These are phyloP conservation scores for Linum lewisii DNA, from an alignment of 345 rosid species.

Conservation along the genomic window DNA sequence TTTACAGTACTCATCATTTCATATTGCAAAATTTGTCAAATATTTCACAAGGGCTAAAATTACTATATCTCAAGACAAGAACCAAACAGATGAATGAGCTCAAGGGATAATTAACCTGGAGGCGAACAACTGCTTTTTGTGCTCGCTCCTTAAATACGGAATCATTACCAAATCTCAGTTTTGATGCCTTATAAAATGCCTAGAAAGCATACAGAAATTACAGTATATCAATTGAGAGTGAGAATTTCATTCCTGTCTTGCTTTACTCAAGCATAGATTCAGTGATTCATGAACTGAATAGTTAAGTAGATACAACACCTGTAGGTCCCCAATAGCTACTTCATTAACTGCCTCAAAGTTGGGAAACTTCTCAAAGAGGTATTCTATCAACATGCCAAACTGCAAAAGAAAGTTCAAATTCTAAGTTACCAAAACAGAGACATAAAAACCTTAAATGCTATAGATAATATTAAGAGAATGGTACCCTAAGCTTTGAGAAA, in stretches of 20 bases:
- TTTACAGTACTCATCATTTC: not conserved
- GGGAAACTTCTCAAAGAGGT: conserved; percentile 72
- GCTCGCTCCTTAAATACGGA: conserved; percentile 76
- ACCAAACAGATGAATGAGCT: not conserved
- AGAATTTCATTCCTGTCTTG: too few relatives aligned
- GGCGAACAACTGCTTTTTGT: conserved; percentile 83
- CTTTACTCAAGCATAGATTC: too few relatives aligned
- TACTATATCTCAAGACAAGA: not conserved
- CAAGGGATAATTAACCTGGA: conserved; percentile 48
- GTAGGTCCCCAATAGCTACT: conserved; percentile 67
- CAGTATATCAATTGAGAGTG: not conserved
- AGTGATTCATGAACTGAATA: not conserved
- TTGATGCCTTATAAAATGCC: conserved; percentile 81
- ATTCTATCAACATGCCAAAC: conserved; percentile 98
- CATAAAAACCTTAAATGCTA: not conserved
- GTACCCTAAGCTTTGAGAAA: not conserved
- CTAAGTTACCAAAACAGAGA: not conserved
- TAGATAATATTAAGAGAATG: not conserved
- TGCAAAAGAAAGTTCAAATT: conserved; percentile 25
- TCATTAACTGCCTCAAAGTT: conserved; percentile 57
- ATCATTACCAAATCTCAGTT: conserved; percentile 64
- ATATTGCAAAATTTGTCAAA: not conserved
- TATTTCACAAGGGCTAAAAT: not conserved
- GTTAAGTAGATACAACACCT: not conserved
- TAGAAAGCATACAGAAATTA: conserved; percentile 10